These are phyloP conservation scores for Cryptosporidium viatorum DNA, from an alignment of 169 alveolate genomes.

Conservation along the genomic window DNA sequence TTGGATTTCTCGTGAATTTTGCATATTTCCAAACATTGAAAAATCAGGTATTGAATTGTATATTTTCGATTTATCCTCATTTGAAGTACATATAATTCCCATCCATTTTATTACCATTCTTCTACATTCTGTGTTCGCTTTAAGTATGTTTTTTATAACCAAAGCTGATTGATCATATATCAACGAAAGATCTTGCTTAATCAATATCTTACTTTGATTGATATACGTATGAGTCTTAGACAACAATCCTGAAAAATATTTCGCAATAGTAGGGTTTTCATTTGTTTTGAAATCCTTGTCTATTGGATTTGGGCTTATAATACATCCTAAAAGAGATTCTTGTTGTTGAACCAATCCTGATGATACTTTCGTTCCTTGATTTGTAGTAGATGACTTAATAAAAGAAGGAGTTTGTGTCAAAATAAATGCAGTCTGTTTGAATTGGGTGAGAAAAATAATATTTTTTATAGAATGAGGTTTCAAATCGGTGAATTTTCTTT, in stretches of 20 bases:
- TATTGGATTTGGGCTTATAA: conserved; percentile 79
- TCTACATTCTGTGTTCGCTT: conserved; percentile 76
- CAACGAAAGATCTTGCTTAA: conserved; percentile 78
- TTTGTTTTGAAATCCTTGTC: conserved; percentile 78
- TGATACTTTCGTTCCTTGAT: background rate
- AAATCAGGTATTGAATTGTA: conserved; percentile 63
- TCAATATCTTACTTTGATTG: conserved; percentile 46
- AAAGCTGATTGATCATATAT: conserved; percentile 78
- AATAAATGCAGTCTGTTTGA: conserved; percentile 27
- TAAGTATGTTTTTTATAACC: conserved; percentile 76
- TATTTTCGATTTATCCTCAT: conserved; percentile 78
- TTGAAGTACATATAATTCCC: conserved; percentile 76
- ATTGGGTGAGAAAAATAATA: conserved; percentile 56
- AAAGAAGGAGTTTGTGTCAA: conserved; percentile 24
- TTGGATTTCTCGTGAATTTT: conserved; percentile 36
- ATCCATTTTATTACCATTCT: conserved; percentile 78
- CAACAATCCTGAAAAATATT: conserved; percentile 72
- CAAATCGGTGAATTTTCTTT: conserved; percentile 38
- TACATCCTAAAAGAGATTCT: conserved; percentile 52
- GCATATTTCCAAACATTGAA: conserved; percentile 33
- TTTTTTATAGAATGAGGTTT: background rate
- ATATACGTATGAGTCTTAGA: conserved; percentile 65
- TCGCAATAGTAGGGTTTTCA: conserved; percentile 65
- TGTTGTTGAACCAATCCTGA: conserved; percentile 42
- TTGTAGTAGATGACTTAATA: background rate